Base-by-base conservation (phyloP, 192 early-diverging fungal genomes). In the Pilaira anomala region DNA sequence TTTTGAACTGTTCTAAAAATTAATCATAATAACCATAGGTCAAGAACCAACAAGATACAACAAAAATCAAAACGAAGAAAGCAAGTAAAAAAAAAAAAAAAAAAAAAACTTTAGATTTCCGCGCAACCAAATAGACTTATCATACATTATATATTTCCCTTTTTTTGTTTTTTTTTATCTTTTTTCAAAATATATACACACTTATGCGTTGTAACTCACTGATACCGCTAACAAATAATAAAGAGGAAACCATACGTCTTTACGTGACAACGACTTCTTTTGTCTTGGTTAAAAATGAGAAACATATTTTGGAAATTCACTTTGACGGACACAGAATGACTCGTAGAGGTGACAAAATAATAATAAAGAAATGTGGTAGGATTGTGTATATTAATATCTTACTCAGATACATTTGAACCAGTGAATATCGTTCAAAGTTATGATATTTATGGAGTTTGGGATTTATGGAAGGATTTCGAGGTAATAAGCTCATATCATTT, bases 371-470 rank as follows among this genome's bases (percentile, higher is more conserved):
- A 29, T 12, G 3, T 3, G 48, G 29, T 25, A 21, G 18, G 13
- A 42, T 18, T 39, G 2, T 25, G 14, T 24, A 3, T 19, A 18
- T 50, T 45, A 19, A 16, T 58, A 19, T 2, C 25, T n/a, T 44
- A 19, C 39, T 39, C n/a, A 71, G 69, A 63, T 21, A 33, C 39
- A 0, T 71, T 60, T 50, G 63, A 65, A 33, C 57, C 57, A 7
- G 9, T 48, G 22, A 39, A 51, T 22, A 58, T 59, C 3, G 45
- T 16, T 21, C 48, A 41, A 22, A n/a, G 49, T 4, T 71, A 60
- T 62, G 57, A 65, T 25, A 61, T 71, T 16, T 71, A 65, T 41
- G 69, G 63, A 24, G 45, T 71, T 14, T 71, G 26, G 69, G 69
- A 44, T 60, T 71, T 51, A 52, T 71, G 18, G 54, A 71, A 11